Percentiles rank a stretch among this genome's conserved stretches.
These are phyloP conservation scores for Aplosporella prunicola DNA, from an alignment of 2,329 filamentous ascomycete species.

Conservation along the genomic window DNA sequence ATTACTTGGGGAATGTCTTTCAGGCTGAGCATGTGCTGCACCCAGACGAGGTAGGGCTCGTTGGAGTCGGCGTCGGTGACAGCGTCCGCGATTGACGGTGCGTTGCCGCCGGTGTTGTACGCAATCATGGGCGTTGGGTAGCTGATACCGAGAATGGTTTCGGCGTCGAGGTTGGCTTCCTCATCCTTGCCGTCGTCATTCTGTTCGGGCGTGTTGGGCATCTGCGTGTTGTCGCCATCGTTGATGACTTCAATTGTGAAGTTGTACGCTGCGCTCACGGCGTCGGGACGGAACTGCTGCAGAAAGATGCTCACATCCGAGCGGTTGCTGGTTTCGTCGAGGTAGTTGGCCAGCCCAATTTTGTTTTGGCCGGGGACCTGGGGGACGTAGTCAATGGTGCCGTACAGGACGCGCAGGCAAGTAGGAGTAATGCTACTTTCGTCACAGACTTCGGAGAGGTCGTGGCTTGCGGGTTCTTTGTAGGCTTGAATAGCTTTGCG, in stretches of 20 bases:
- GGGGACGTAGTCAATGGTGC: constrained; percentile 33
- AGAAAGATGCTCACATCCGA: constrained; percentile 14
- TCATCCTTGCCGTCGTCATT: constrained; percentile 8
- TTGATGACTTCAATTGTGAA: constrained; percentile 13
- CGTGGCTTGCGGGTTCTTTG: constrained; percentile 7
- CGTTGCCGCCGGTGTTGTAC: constrained; percentile 51
- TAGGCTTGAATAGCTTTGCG: background rate
- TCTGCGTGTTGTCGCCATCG: constrained; percentile 9
- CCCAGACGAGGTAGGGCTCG: constrained; percentile 58
- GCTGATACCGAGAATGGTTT: constrained; percentile 49
- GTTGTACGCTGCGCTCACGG: constrained; percentile 7
- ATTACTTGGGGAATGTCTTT: constrained; percentile 52
- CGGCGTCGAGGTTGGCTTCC: constrained; percentile 38
- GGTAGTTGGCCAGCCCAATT: constrained; percentile 41
- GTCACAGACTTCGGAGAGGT: constrained; percentile 25
- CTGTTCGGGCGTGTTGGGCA: constrained; percentile 11
- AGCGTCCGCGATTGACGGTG: constrained; percentile 41
- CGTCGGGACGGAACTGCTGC: constrained; percentile 12
- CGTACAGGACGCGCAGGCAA: constrained; percentile 34
- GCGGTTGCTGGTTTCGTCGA: constrained; percentile 38
- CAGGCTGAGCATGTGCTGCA: constrained; percentile 48
- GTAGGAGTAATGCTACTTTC: constrained; percentile 30
- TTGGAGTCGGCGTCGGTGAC: constrained; percentile 46
- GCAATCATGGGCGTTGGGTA: constrained; percentile 46
- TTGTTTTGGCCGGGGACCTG: constrained; percentile 35